These are phyloP conservation scores for Plasmodium vivax DNA, from an alignment of 169 alveolate species.

Conservation along the genomic window DNA sequence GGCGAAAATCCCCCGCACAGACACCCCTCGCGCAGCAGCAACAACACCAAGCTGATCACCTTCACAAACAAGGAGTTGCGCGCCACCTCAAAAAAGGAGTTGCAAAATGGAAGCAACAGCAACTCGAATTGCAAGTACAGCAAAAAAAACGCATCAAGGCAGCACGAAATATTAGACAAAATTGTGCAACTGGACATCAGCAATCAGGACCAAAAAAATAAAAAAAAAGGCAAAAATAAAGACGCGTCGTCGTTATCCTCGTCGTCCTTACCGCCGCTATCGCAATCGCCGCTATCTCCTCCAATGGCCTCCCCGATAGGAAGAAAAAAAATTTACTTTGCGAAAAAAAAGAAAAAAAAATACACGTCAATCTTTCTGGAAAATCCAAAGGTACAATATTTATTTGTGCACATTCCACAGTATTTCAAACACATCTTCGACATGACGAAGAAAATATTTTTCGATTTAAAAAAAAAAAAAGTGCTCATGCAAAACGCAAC, in stretches of 20 bases:
- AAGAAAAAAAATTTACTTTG: constrained; percentile 11
- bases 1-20: not conserved
- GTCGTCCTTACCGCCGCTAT: not conserved
- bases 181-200: constrained; percentile 53
- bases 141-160: not conserved
- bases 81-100: not conserved
- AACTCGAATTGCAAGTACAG: not conserved
- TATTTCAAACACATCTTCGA: constrained; percentile 13
- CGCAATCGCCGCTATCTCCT: not conserved
- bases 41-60: not conserved
- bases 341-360: constrained; percentile 27
- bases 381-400: constrained; percentile 21
- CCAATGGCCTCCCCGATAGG: not conserved
- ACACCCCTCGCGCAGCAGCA: not conserved
- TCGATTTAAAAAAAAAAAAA: constrained; percentile 74
- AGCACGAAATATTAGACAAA: constrained; percentile 57
- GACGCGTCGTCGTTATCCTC: not conserved
- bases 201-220: constrained; percentile 15
- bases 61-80: constrained; percentile 6
- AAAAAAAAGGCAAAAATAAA: constrained; percentile 27
- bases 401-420: constrained; percentile 39
- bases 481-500: constrained; percentile 79
- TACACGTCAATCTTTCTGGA: constrained; percentile 21
- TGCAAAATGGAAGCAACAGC: not conserved
- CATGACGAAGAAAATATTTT: constrained; percentile 47